These are phyloP conservation scores for Urtica urens DNA, from an alignment of 306 rosid genomes.

Conservation along the genomic window DNA sequence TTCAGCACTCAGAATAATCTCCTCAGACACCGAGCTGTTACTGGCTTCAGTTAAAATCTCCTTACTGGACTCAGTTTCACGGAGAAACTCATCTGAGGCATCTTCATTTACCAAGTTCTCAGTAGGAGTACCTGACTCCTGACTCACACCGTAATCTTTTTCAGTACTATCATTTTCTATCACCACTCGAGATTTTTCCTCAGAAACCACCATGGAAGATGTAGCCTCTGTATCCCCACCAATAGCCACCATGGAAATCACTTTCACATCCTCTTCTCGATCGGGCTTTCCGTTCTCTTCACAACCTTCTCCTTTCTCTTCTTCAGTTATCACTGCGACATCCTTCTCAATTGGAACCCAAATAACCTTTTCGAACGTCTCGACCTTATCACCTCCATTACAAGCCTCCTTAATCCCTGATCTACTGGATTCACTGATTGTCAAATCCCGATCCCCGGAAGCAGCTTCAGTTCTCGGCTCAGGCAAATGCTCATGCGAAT, in stretches of 20 bases:
- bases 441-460: constrained; percentile 6
- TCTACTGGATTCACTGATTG: constrained; percentile 1
- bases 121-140: too few species aligned
- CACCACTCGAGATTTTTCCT: constrained; percentile 8
- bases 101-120: constrained; percentile 20
- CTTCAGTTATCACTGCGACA: constrained; percentile 5
- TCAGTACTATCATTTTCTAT: constrained; percentile 18
- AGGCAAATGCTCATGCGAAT: constrained; percentile 16
- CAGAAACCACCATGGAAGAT: constrained; percentile 23
- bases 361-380: constrained; percentile 41
- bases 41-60: constrained; percentile 20
- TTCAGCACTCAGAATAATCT: constrained; percentile 15
- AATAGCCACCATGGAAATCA: constrained; percentile 18
- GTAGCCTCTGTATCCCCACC: constrained; percentile 15
- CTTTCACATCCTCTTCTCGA: constrained; percentile 29
- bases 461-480: constrained; percentile 16
- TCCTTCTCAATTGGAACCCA: constrained; percentile 9
- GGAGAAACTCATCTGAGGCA: constrained; percentile 21
- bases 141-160: constrained; percentile 19
- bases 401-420: constrained; percentile 16
- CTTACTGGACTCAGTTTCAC: constrained; percentile 24
- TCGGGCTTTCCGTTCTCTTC: constrained; percentile 17
- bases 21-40: constrained; percentile 22
- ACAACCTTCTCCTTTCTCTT: constrained; percentile 17
- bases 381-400: constrained; percentile 23